phyloP scores from a whole-genome alignment of 31 red algal species.

The Bonnemaisonia californica region DNA sequence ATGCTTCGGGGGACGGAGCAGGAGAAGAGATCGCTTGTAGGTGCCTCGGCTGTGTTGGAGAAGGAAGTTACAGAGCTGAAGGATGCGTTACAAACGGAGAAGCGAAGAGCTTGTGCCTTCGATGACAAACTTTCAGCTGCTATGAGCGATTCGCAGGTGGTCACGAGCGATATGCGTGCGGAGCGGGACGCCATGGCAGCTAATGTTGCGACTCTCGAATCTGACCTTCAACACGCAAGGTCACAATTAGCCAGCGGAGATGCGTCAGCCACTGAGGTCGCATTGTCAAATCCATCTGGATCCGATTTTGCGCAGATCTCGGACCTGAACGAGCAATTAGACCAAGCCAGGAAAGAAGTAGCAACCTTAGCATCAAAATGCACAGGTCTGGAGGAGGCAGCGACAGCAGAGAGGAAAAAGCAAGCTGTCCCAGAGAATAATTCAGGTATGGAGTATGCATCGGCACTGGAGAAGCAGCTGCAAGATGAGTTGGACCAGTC shows the following conservation, averaged over 20 bases:
- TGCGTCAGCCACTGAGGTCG: neutral
- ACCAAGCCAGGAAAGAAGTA: neutral
- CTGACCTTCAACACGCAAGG: neutral
- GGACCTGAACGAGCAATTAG: neutral
- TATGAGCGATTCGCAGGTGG: neutral
- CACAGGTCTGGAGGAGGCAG: too few species aligned
- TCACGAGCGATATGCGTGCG: neutral
- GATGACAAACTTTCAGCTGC: too few species aligned
- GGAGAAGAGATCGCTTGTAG: neutral
- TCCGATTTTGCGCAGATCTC: neutral
- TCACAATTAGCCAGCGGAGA: neutral
- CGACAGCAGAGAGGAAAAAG: neutral
- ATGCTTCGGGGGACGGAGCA: constrained; percentile 7
- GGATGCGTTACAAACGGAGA: too few species aligned
- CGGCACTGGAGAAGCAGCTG: neutral
- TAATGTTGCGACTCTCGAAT: neutral
- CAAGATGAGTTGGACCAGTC: neutral
- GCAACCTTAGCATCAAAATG: too few species aligned
- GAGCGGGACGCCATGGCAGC: neutral
- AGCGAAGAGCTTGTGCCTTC: too few species aligned
- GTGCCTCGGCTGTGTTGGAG: neutral
- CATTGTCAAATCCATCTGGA: neutral
- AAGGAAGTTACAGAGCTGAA: constrained; percentile 1
- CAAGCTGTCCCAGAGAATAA: neutral
- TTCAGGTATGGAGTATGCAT: neutral